Base-by-base conservation (phyloP, 108 stramenopile genomes). In the Thalassiosira profunda region DNA sequence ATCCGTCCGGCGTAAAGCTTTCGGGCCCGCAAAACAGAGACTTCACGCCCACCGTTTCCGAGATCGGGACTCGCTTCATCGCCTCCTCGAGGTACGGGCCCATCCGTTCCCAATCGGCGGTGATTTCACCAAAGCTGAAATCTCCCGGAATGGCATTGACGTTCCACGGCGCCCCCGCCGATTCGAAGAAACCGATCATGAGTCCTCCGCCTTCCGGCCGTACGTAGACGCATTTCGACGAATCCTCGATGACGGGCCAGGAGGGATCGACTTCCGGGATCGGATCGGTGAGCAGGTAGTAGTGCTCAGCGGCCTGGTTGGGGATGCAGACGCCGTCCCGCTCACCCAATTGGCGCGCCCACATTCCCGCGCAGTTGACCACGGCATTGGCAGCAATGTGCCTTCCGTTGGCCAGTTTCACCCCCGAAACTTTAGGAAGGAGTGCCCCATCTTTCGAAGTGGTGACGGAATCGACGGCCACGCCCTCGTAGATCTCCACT, bases 301-400 rank as follows among this genome's bases (percentile, higher is more conserved):
- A 93, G 55, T 93, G 92, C 46, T 93, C 92, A 14, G 87, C 87
- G 9, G 92, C 92, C 71, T 93, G 92, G 51, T 93, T 93, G 23
- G 92, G 92, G 3, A 86, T 58, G 11, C 38, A 21, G 0, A 70
- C 79, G 18, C 84, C 74, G 49, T 48, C 35, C 23, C 33, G 36
- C 38, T 87, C 77, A 10, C 78, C 88, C 21, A 93, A 60, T 47
- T 90, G 84, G 20, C 88, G 52, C 10, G 89, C 87, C 92, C 92
- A 93, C 92, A 93, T 90, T 10, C 92, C 92, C 12, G 83, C 84
- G 45, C 84, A 85, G 73, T 93, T 93, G 9, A 88, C 87, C 6
- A 93, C 92, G 2, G 65, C 49, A 51, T 79, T 74, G 10, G 85
- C 69, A 36, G 55, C 9, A 29, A 93, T 81, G 3, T 43, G 53